These are phyloP conservation scores for Stephania cephalantha DNA, from an alignment of 164 flowering plant species.

Conservation along the genomic window DNA sequence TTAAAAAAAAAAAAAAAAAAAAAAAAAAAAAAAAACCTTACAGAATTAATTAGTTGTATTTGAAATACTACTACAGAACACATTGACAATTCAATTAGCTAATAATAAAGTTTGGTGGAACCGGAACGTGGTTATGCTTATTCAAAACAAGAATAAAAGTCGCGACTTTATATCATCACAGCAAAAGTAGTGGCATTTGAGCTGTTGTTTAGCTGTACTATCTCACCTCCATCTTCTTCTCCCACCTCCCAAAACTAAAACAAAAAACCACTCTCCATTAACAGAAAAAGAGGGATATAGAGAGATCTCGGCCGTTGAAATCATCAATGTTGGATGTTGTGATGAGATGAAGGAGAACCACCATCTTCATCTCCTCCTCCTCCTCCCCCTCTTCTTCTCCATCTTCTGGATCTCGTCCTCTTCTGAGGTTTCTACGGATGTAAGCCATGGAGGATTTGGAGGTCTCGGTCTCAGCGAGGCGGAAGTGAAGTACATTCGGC, in stretches of 20 bases:
- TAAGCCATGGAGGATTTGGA: slow-evolving; percentile 22
- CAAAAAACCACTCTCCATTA: background rate
- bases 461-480: slow-evolving; percentile 38
- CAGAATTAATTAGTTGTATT: too few species aligned
- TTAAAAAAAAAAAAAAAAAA: background rate
- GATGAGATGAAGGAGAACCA: slow-evolving; percentile 37
- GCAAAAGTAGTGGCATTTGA: slow-evolving; percentile 47
- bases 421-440: background rate
- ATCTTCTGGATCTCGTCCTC: background rate
- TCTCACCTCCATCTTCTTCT: slow-evolving; percentile 5
- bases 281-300: background rate
- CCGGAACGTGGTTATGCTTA: slow-evolving; percentile 1
- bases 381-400: slow-evolving; percentile 13
- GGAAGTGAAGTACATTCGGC: slow-evolving; percentile 44
- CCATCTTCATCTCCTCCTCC: slow-evolving; percentile 11
- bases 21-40: background rate
- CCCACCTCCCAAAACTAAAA: background rate
- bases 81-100: too few species aligned
- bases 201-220: slow-evolving; percentile 42
- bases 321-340: slow-evolving; percentile 3
- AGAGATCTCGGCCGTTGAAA: too few species aligned
- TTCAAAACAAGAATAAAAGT: slow-evolving; percentile 18
- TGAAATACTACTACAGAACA: too few species aligned
- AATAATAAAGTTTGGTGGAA: background rate
- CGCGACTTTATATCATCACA: background rate